Conservation (phyloP, 108 stramenopile genomes). For the Nannochloropsis granulata region DNA sequence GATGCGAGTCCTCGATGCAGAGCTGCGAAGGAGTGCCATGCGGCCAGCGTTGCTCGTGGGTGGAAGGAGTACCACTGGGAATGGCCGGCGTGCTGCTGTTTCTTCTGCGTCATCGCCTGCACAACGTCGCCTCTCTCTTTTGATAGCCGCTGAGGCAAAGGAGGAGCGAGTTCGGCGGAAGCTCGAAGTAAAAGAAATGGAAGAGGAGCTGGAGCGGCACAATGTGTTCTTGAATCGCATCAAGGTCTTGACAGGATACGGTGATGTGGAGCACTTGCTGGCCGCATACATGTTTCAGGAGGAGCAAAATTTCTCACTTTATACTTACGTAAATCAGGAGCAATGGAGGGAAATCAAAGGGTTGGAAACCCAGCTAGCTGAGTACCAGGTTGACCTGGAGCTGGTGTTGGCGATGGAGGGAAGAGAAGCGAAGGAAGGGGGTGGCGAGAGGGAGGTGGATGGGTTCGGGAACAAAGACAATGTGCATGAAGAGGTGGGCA, state of each 20-base stretch:
- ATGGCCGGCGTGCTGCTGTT: not conserved
- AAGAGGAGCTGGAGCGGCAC: not conserved
- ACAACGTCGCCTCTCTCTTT: not conserved
- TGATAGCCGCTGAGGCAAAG: not conserved
- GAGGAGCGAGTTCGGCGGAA: not conserved
- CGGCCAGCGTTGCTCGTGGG: not conserved
- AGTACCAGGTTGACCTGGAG: not conserved
- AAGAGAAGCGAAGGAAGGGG: not conserved
- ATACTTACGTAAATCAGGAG: not conserved
- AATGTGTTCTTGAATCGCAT: not conserved
- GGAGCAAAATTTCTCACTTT: not conserved
- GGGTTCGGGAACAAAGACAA: too few species aligned
- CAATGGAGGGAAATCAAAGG: not conserved
- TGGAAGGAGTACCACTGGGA: not conserved
- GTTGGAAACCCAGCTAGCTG: not conserved
- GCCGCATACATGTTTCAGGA: not conserved
- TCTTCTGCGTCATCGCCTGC: not conserved
- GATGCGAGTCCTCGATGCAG: not conserved
- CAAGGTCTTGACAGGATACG: not conserved
- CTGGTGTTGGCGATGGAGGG: not conserved
- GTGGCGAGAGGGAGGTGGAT: not conserved
- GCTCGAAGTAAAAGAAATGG: not conserved
- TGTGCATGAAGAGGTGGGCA: not conserved
- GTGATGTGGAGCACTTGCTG: not conserved
- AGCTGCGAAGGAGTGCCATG: not conserved